Percentiles rank a stretch among this genome's conserved stretches.
Evolutionary conservation across 768 basidiomycete species (phyloP).

Genomic region (Grammothele lineata): DNA sequence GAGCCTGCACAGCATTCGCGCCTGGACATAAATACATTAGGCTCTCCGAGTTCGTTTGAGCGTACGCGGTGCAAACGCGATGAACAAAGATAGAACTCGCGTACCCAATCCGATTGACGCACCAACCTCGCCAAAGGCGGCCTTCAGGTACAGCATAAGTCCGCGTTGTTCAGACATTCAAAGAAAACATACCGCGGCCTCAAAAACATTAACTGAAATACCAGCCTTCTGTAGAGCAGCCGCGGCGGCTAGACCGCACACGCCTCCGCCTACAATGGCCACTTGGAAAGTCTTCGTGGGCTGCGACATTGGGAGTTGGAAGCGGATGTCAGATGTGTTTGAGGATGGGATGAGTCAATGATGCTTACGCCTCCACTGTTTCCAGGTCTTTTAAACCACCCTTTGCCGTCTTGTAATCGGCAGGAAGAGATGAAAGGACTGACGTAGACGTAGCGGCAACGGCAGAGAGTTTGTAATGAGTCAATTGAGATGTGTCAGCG

Average conservation of each 20-base stretch:
- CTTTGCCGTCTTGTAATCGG: too few relatives aligned
- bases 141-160: constrained; percentile 23
- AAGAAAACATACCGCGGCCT: constrained; percentile 39
- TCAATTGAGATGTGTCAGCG: too few relatives aligned
- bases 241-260: constrained; percentile 49
- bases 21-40: constrained; percentile 28
- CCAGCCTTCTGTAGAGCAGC: constrained; percentile 39
- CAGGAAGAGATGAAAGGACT: too few relatives aligned
- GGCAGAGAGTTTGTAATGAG: too few relatives aligned
- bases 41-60: too few relatives aligned
- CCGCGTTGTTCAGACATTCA: not conserved
- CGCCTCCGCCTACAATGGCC: constrained; percentile 53
- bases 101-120: constrained; percentile 51
- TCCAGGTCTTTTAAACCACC: too few relatives aligned
- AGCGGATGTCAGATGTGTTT: too few relatives aligned
- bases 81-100: not conserved
- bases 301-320: too few relatives aligned
- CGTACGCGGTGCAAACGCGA: too few relatives aligned
- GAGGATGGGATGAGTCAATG: too few relatives aligned
- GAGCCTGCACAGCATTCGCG: constrained; percentile 44
- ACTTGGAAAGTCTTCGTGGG: constrained; percentile 32
- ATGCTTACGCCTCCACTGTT: too few relatives aligned
- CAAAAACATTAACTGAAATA: constrained; percentile 46
- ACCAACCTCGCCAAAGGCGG: constrained; percentile 47
- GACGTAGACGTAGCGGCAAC: too few relatives aligned